Percentiles rank a stretch among this genome's conserved stretches.
phyloP scores from a whole-genome alignment of 176 grass and related monocot species.

The Musa acuminata region DNA sequence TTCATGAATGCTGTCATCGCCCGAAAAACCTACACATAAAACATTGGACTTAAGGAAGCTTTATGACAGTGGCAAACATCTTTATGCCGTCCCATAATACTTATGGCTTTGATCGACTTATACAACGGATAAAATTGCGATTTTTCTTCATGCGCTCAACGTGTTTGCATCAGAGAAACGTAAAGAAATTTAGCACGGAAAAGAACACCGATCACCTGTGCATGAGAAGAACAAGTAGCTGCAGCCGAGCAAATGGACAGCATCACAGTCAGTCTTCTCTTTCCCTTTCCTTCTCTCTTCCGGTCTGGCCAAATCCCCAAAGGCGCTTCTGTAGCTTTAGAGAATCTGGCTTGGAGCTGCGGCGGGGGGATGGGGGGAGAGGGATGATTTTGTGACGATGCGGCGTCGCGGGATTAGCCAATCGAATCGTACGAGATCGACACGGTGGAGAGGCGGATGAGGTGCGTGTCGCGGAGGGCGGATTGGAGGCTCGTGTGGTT shows the following conservation, averaged over 20 bases:
- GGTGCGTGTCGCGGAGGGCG: not conserved
- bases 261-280: not conserved
- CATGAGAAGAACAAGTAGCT: conserved; percentile 6
- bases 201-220: not conserved
- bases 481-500: not conserved
- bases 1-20: no score
- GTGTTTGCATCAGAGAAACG: not conserved
- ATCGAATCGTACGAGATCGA: not conserved
- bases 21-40: not conserved
- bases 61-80: not conserved
- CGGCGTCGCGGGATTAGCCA: not conserved
- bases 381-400: conserved; percentile 2
- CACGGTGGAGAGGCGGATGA: not conserved
- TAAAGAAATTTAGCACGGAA: not conserved
- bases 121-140: no score
- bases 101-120: not conserved
- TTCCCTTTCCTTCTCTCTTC: no score
- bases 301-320: no score
- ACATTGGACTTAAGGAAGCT: not conserved
- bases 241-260: conserved; percentile 16
- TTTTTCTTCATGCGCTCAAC: not conserved
- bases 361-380: not conserved
- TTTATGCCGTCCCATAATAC: not conserved
- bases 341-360: not conserved
- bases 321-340: no score